Base-by-base conservation (phyloP, 106 monocot species). In the Triglochin maritima region DNA sequence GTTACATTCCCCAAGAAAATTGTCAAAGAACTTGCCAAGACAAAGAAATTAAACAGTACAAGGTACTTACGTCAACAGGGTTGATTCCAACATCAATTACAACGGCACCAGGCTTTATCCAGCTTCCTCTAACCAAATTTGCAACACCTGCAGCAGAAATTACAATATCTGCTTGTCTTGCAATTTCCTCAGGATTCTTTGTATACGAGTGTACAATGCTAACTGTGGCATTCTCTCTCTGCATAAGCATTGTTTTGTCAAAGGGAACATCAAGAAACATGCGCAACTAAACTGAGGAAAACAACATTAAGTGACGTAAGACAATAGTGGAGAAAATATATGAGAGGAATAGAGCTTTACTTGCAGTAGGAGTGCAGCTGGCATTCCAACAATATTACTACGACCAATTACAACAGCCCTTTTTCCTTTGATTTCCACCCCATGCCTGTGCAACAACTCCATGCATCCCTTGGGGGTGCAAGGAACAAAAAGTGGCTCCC, bases 391-490 rank as follows among this genome's bases (percentile, higher is more conserved):
- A 68, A 91, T 92, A 63, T 88, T 98, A 85, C 96, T 98, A 52
- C 91, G 81, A 14, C 96, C 96, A 70, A 98, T 86, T 52, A 98
- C 86, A 72, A 84, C 96, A 67, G 91, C 96, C 67, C 84, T 80
- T 59, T 92, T 92, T 29, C 88, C 91, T 59, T 88, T 98, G 52
- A 92, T 91, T 65, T 84, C 88, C 57, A 92, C 67, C 29, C 63
- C 72, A 77, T 81, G 78, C 71, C 88, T 75, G 49, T 79, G 83
- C 48, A 98, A 53, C 60, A 88, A 80, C 62, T 96, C 96, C 80
- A 96, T 91, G 82, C 91, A 91, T 70, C 91, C 96, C 79, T 96
- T 96, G 1, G 96, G 96, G 42, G 96, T 96, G 76, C 91, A 96
- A 1, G 91, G 96, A 15, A 96, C 80, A 75, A 91, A 98, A n/a